These are phyloP conservation scores for Phytophthora lateralis DNA, from an alignment of 352 stramenopile species.

Conservation along the genomic window DNA sequence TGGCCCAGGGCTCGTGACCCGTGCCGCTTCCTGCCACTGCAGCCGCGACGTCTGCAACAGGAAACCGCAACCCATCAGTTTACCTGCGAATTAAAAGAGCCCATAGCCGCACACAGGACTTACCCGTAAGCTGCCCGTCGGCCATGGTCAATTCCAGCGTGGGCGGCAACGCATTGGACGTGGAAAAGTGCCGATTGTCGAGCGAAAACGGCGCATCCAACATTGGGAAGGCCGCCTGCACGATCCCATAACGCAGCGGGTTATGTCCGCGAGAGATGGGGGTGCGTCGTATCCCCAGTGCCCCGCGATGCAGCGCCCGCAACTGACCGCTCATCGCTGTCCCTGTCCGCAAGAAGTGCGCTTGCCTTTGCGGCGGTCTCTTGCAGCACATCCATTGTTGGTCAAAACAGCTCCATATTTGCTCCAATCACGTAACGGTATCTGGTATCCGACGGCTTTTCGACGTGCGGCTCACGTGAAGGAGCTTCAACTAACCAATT, in stretches of 20 bases:
- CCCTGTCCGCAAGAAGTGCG: background rate
- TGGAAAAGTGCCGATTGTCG: constrained; percentile 43
- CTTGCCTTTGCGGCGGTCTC: background rate
- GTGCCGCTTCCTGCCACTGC: constrained; percentile 25
- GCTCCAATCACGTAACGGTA: constrained; percentile 3
- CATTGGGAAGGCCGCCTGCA: constrained; percentile 6
- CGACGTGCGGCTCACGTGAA: constrained; percentile 6
- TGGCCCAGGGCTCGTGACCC: constrained; percentile 41
- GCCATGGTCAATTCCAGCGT: constrained; percentile 39
- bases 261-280: constrained; percentile 3
- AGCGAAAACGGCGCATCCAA: constrained; percentile 16
- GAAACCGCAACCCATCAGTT: background rate
- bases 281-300: background rate
- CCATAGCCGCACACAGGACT: background rate
- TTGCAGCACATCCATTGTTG: constrained; percentile 9
- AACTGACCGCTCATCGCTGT: constrained; percentile 21
- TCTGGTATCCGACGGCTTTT: constrained; percentile 7
- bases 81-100: background rate
- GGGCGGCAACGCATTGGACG: constrained; percentile 16
- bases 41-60: constrained; percentile 34
- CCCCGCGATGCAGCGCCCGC: constrained; percentile 18
- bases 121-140: constrained; percentile 48
- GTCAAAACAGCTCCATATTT: background rate
- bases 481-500: constrained; percentile 30
- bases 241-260: background rate